Evolutionary conservation across 306 rosid genomes (phyloP).

Genomic region (Rubus idaeus): DNA sequence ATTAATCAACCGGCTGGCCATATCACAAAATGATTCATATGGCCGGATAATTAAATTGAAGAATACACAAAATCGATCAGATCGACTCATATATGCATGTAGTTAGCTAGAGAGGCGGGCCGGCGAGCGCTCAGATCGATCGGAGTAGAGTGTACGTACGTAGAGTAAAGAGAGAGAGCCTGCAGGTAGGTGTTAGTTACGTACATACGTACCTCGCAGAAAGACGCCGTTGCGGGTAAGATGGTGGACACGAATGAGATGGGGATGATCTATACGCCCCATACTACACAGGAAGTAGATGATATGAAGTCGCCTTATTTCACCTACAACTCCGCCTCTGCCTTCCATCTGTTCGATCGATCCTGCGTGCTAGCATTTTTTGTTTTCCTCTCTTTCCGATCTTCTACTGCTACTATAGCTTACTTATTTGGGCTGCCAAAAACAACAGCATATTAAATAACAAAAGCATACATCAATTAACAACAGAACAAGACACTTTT

Average conservation of each 20-base stretch:
- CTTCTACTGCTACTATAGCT: background rate
- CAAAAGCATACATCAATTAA: background rate
- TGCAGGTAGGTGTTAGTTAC: too few species aligned
- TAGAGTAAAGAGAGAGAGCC: too few species aligned
- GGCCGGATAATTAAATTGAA: background rate
- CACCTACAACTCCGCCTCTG: conserved; percentile 39
- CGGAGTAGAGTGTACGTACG: too few species aligned
- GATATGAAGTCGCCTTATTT: conserved; percentile 70
- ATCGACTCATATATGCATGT: too few species aligned
- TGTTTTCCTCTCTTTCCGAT: conserved; percentile 20
- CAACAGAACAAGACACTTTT: background rate
- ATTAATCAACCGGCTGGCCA: background rate
- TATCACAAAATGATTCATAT: too few species aligned
- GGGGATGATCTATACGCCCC: conserved; percentile 70
- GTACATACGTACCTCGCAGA: conserved; percentile 54
- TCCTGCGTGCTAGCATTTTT: conserved; percentile 1
- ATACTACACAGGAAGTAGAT: conserved; percentile 61
- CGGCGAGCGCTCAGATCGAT: too few species aligned
- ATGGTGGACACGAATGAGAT: conserved; percentile 78
- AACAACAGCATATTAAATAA: background rate
- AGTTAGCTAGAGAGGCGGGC: too few species aligned
- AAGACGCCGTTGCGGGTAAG: conserved; percentile 57
- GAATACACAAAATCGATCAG: too few species aligned
- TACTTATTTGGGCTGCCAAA: background rate
- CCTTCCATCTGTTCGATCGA: conserved; percentile 43